Base-by-base conservation (phyloP, 495 filamentous ascomycete species). In the Xylaria acuta region DNA sequence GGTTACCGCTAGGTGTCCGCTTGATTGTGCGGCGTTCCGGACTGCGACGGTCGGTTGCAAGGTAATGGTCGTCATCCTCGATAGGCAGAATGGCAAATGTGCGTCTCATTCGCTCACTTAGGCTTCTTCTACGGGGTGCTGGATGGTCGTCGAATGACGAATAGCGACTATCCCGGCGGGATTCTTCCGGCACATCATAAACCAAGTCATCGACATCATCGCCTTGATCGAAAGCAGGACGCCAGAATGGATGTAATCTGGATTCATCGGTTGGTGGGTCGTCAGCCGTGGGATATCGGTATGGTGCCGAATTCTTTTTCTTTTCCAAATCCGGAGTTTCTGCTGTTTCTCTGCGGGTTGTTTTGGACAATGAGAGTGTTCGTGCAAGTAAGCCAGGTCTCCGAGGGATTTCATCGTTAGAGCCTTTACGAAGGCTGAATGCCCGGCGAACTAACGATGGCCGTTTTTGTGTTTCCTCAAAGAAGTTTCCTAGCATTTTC, bases 231-330 rank as follows among this genome's bases (percentile, higher is more conserved):
- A 92, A 93, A 32, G 89, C 62, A 5, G 94, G 93, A 34, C 90
- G 87, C 94, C 94, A 97, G 80, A 92, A 92, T 1, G 94, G 93
- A 76, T 96, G 92, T 6, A 95, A 83, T 60, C 86, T 89, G 64
- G 84, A 86, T 45, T 86, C 84, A 64, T 89, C 86, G 2, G 79
- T 63, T 18, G 83, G 85, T 43, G 73, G 69, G 43, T 84, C 81
- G 40, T 83, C 82, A 1, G 80, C 74, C 9, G 82, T 82, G 0
- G 83, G 82, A 70, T 82, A 82, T 18, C 80, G 74, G 27, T 47
- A 66, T 20, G 64, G 25, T 30, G 65, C 73, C 27, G 75, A 54
- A 8, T 71, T 71, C 6, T 73, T 76, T 45, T 87, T 83, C 67
- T 84, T 84, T 9, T 76, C 75, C 18, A 34, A 51, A 9, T 40